phyloP scores from a whole-genome alignment of 306 rosid genomes.

The Sesbania bispinosa region DNA sequence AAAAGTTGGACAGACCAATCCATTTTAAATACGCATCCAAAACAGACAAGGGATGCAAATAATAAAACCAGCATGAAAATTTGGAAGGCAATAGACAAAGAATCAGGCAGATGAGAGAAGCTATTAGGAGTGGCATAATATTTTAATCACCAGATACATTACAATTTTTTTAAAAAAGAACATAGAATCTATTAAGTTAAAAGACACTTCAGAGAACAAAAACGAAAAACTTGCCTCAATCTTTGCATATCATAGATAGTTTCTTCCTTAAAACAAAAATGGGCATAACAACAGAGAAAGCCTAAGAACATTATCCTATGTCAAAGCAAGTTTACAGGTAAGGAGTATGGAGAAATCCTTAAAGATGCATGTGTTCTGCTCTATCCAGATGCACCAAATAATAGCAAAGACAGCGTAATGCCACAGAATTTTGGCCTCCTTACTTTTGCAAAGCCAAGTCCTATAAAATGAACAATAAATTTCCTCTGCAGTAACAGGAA shows the following conservation, averaged over 20 bases:
- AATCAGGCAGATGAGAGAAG: neutral
- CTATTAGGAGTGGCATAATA: neutral
- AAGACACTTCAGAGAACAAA: neutral
- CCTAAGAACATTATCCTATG: too few relatives aligned
- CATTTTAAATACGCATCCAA: neutral
- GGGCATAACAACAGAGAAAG: too few relatives aligned
- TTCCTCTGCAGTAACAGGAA: too few relatives aligned
- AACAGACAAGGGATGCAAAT: neutral
- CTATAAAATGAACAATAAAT: too few relatives aligned
- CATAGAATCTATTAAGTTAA: neutral
- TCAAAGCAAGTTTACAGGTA: too few relatives aligned
- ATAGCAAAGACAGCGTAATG: too few relatives aligned
- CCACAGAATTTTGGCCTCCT: too few relatives aligned
- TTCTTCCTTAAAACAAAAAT: too few relatives aligned
- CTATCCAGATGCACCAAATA: too few relatives aligned
- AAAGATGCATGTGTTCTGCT: too few relatives aligned
- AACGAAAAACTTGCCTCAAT: neutral
- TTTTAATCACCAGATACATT: neutral
- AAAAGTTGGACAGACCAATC: neutral
- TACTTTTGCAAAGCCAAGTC: too few relatives aligned
- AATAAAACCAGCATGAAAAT: neutral
- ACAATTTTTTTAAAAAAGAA: neutral
- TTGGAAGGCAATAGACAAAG: conserved; percentile 4
- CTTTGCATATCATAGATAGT: neutral
- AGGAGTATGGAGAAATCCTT: too few relatives aligned